Percentiles rank a stretch among this genome's conserved stretches.
Evolutionary conservation across 2,329 filamentous ascomycete genomes (phyloP).

Genomic region (Sclerotinia spermophila): DNA sequence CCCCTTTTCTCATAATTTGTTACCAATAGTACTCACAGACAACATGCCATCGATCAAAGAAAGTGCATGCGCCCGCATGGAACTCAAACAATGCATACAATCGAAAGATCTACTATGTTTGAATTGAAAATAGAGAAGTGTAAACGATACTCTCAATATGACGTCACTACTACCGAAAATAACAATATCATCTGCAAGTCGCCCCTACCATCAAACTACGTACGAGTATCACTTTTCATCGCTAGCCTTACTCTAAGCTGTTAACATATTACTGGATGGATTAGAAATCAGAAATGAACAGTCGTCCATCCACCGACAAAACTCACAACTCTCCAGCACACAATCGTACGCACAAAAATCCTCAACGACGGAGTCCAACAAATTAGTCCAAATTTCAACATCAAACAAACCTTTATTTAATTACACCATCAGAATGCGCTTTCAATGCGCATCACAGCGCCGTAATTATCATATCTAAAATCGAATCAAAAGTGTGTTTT

Average conservation of each 20-base stretch:
- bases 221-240: too few relatives aligned
- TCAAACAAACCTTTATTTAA: background rate
- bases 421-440: too few relatives aligned
- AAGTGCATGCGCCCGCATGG: fast-evolving
- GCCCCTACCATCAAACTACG: too few relatives aligned
- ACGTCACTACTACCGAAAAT: background rate
- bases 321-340: too few relatives aligned
- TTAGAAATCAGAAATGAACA: background rate
- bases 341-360: background rate
- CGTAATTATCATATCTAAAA: background rate
- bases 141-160: background rate
- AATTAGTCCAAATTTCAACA: background rate
- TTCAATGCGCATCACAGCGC: background rate
- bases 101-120: background rate
- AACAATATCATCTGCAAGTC: background rate
- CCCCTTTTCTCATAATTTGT: background rate
- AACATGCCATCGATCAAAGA: background rate
- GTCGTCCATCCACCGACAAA: background rate
- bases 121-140: background rate
- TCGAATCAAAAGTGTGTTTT: background rate
- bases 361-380: too few relatives aligned
- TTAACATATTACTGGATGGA: too few relatives aligned
- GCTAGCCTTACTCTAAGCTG: fast-evolving
- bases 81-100: too few relatives aligned
- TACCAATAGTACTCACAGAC: too few relatives aligned